These are phyloP conservation scores for Phanerochaete carnosa DNA, from an alignment of 768 basidiomycete species.

Conservation along the genomic window DNA sequence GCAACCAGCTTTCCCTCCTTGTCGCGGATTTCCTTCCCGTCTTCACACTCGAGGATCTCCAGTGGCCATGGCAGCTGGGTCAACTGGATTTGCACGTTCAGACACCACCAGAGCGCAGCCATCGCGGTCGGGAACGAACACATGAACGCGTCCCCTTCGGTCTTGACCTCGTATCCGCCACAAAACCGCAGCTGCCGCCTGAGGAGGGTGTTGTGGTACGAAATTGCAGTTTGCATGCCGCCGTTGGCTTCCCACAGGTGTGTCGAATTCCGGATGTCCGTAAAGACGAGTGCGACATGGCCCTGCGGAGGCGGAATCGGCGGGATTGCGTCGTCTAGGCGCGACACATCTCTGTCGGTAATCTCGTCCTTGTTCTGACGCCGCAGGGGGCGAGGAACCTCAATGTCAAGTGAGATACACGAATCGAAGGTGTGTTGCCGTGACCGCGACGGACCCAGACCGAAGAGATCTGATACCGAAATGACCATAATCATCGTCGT, in stretches of 20 bases:
- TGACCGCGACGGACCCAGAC: conserved; percentile 34
- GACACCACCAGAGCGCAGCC: conserved; percentile 85
- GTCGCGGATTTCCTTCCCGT: conserved; percentile 80
- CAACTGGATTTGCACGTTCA: conserved; percentile 81
- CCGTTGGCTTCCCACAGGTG: conserved; percentile 94
- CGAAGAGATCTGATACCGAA: conserved; percentile 74
- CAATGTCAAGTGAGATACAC: conserved; percentile 35
- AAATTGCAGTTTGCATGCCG: conserved; percentile 93
- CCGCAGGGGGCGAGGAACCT: conserved; percentile 27
- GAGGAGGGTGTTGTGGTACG: conserved; percentile 82
- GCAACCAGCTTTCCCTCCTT: conserved; percentile 64
- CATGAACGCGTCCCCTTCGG: conserved; percentile 99
- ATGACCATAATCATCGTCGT: conserved; percentile 99
- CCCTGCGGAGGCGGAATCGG: conserved; percentile 67
- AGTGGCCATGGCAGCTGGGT: conserved; percentile 85
- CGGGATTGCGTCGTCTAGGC: conserved; percentile 70
- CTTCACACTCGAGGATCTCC: conserved; percentile 90
- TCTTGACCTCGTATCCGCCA: conserved; percentile 98
- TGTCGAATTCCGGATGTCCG: conserved; percentile 96
- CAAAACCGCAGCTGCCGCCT: conserved; percentile 84
- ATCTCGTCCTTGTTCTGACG: conserved; percentile 44
- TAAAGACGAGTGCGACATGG: conserved; percentile 91
- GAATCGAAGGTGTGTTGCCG: conserved; percentile 46
- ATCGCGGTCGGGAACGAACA: conserved; percentile 91
- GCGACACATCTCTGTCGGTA: conserved; percentile 52